phyloP scores from a whole-genome alignment of 768 basidiomycete genomes.

The Boletus speciosus region DNA sequence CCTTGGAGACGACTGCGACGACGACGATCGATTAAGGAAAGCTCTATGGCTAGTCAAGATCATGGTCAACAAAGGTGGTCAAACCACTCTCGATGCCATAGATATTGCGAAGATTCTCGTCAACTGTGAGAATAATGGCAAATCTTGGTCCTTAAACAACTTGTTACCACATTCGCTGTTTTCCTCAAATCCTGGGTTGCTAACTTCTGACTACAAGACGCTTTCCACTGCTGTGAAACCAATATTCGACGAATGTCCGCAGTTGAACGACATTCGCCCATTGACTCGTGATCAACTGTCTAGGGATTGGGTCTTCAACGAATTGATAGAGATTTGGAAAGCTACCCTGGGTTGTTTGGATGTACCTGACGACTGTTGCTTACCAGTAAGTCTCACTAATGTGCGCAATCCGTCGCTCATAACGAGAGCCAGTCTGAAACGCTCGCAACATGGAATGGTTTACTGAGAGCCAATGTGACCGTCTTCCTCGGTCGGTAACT shows the following conservation, averaged over 20 bases:
- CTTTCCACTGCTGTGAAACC: constrained; percentile 48
- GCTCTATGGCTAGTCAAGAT: constrained; percentile 47
- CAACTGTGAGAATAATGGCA: constrained; percentile 32
- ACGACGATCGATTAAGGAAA: constrained; percentile 41
- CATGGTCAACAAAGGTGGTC: constrained; percentile 57
- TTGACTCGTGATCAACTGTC: constrained; percentile 57
- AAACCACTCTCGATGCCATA: constrained; percentile 52
- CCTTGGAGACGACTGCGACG: constrained; percentile 39
- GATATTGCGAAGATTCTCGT: constrained; percentile 44
- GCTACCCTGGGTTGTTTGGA: constrained; percentile 42
- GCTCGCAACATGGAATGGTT: constrained; percentile 52
- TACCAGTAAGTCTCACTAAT: constrained; percentile 45
- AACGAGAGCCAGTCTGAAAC: constrained; percentile 40
- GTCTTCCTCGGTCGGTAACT: constrained; percentile 51
- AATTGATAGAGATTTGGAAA: constrained; percentile 54
- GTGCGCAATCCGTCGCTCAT: neutral
- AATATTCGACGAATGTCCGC: constrained; percentile 52
- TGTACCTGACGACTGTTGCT: constrained; percentile 40
- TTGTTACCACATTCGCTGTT: constrained; percentile 54
- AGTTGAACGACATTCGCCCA: constrained; percentile 51
- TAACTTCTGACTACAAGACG: constrained; percentile 49
- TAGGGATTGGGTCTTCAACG: constrained; percentile 49
- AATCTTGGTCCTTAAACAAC: constrained; percentile 45
- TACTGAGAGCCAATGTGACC: constrained; percentile 49
- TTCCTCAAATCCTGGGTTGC: constrained; percentile 52